Evolutionary conservation across 192 early-diverging fungal genomes (phyloP), one percentile per base, ranked within the genome.

Genomic region (Phlyctochytrium planicorne): DNA sequence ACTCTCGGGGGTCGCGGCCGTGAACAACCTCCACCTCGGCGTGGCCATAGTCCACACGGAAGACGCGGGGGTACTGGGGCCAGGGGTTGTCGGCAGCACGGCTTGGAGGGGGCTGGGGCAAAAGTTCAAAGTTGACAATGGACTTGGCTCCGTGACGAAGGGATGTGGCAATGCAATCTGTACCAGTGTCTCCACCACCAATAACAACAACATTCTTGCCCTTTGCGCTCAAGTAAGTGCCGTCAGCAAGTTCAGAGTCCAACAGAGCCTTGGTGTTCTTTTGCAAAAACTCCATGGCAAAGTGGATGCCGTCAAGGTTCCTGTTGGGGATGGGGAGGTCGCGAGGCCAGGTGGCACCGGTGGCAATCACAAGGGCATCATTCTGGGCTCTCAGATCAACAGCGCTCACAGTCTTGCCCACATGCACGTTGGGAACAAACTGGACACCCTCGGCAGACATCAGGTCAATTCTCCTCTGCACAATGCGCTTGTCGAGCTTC

Each of bases 281-380:
- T 59, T 94, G 91, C 74, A 99, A 80, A 79, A 87, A 99, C 67
- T 99, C 97, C 95, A 99, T 97, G 55, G 97, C 97, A 82, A 97
- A 99, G 82, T 97, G 92, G 66, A 97, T 89, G 62, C 94, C 94
- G 63, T 93, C 84, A 65, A 93, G 74, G 62, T 91, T 80, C 36
- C 97, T 85, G 74, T 90, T 90, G 20, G 91, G 91, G 53, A 99
- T 94, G 36, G 85, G 79, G 71, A 99, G 79, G 70, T 99, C 97
- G 61, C 97, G 89, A 29, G 97, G 97, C 94, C 95, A 96, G 3
- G 97, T 99, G 10, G 97, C 94, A 35, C 97, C 97, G 33, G 91
- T 95, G 32, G 94, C 93, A 32, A 99, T 63, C 62, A 99, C 68
- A 56, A 97, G 56, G 1, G 90, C 90, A 74, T 99, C 94, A 73